Base-by-base conservation (phyloP, 2,329 filamentous ascomycete species). In the Aspergillus persii region DNA sequence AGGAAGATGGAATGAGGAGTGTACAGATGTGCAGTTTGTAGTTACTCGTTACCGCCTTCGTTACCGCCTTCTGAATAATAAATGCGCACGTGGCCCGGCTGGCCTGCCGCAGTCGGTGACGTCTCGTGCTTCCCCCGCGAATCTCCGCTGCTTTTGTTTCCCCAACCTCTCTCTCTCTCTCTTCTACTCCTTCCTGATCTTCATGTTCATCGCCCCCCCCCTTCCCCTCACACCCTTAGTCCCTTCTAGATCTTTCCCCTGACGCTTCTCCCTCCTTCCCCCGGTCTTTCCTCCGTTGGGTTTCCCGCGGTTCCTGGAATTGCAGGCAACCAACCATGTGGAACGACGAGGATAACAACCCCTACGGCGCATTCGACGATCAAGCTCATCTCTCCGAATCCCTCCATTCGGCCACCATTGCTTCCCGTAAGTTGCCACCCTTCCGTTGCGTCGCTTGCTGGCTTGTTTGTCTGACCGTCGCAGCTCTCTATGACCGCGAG, bases 301-400 rank as follows among this genome's bases (percentile, higher is more conserved):
- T 12, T 41, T 41, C 12, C 36, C 44, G 18, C 44, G 26, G 44
- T 47, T 47, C 44, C 44, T 47, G 18, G 44, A 26, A 47, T 27
- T 47, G 36, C 12, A 66, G 64, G 63, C 64, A 44, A 48, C 58
- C 23, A 56, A 84, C 69, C 67, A 98, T 98, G 94, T 98, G 94
- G 94, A 96, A 97, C 84, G 93, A 98, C 82, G 94, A 98, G 80
- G 92, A 98, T 74, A 98, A 98, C 79, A 98, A 98, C 76, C 94
- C 94, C 4, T 97, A 98, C 73, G 93, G 92, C 70, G 94, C 91
- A 76, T 97, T 96, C 80, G 91, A 95, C 76, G 89, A 90, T 69
- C 91, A 96, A 76, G 91, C 90, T 62, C 86, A 89, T 74, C 83
- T 86, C 50, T 91, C 82, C 23, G 86, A 89, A 71, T 86, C 88